A percentile compares a stretch with the other conserved stretches of the same genome.
These are phyloP conservation scores for Mucor indicus DNA, from an alignment of 371 early-diverging fungal species.

Conservation along the genomic window DNA sequence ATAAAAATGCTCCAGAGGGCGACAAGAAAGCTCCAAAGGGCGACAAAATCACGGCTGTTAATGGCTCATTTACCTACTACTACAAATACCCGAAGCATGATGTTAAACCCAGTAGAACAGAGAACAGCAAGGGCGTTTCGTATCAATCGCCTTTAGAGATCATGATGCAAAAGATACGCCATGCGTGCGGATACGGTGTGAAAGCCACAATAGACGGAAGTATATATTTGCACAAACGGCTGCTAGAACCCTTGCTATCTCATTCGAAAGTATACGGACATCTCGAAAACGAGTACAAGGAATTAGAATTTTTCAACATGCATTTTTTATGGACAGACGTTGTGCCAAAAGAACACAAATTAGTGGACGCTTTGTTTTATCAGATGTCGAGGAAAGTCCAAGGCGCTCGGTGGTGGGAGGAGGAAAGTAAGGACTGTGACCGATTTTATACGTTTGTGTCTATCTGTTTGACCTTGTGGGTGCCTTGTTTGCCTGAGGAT, in stretches of 20 bases:
- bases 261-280: conserved; percentile 4
- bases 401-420: neutral
- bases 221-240: conserved; percentile 15
- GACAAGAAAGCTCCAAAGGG: too few relatives aligned
- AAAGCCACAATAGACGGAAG: too few relatives aligned
- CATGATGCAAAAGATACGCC: too few relatives aligned
- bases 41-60: too few relatives aligned
- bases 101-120: too few relatives aligned
- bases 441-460: conserved; percentile 16
- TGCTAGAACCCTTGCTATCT: conserved; percentile 7
- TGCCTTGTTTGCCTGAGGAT: neutral
- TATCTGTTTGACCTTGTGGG: conserved; percentile 11
- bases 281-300: neutral
- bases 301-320: neutral
- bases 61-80: too few relatives aligned
- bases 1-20: too few relatives aligned
- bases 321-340: conserved; percentile 3
- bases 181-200: too few relatives aligned
- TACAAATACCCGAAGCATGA: too few relatives aligned
- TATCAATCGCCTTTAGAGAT: too few relatives aligned
- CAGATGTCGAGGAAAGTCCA: neutral
- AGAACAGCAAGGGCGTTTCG: too few relatives aligned
- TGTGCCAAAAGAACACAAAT: neutral
- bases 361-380: conserved; percentile 1
- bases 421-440: neutral